Base-by-base conservation (phyloP, 305 asterid genomes). In the Solanum chacoense region DNA sequence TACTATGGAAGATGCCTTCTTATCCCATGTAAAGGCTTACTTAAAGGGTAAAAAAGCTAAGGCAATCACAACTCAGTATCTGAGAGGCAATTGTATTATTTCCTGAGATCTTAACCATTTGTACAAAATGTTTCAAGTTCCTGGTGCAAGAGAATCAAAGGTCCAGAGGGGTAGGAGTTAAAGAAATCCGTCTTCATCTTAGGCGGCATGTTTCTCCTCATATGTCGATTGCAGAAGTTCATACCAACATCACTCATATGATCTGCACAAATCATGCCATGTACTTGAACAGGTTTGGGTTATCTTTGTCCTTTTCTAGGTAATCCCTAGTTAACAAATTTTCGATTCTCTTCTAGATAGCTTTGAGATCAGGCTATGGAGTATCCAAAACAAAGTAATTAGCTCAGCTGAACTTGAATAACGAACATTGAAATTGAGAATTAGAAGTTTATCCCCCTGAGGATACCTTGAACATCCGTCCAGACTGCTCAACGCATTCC, bases 341-440 rank as follows among this genome's bases (percentile, higher is more conserved):
- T 92, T 97, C 99, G 11, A 96, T 97, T 91, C 99, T 94, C 94
- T 97, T 97, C 93, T 96, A 96, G 92, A 97, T 97, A 42, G 98
- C 98, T 93, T 97, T 97, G 36, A 96, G 97, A 69, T 96, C 98
- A n/a, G 98, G 99, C 99, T 97, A 90, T 36, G 88, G n/a, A 31
- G 83, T 79, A 65, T 74, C 8, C 8, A 18, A 65, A 12, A 80
- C 16, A n/a, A 84, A 36, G 6, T 38, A 79, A 29, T 32, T 20
- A 50, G 76, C 36, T 72, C 78, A 59, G 29, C 5, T 26, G 31
- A 79, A 79, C 65, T 38, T 79, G 34, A 72, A 59, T n/a, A 20
- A 18, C 7, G 7, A 28, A 37, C 42, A 31, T 38, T 63, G 29
- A 37, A 8, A 24, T 31, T 67, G 42, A 67, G 78, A 85, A 80